Evolutionary conservation across 1,284 basidiomycete species (phyloP), one percentile per base, ranked within the genome.

Genomic region (Moniliella sp.): DNA sequence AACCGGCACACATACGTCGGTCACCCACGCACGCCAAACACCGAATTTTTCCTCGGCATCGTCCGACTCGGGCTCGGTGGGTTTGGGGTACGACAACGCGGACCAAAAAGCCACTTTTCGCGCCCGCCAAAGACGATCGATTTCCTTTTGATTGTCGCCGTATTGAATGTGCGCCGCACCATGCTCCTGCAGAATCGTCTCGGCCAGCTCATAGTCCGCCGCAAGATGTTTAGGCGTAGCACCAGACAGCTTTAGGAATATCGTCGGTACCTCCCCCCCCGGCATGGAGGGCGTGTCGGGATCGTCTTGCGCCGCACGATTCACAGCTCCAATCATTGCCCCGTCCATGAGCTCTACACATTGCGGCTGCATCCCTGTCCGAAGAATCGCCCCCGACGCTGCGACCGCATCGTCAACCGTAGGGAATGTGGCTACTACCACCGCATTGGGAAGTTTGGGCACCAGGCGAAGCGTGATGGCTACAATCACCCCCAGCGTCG

Each of bases 401-500:
- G n/a, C n/a, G n/a, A n/a, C n/a, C n/a, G n/a, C n/a, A n/a, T n/a
- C n/a, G n/a, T n/a, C n/a, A n/a, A n/a, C n/a, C n/a, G n/a, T 43
- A 80, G n/a, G 70, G 48, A 71, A 71, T 14, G 62, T 60, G 3
- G 66, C 64, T 11, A 65, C 63, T 4, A 64, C 67, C 18, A 62
- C 67, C 35, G 63, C 66, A 15, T 76, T 83, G 3, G 77, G 78
- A n/a, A 81, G 64, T 0, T 76, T 60, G 0, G 83, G 83, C 0
- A 79, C 70, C 4, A 91, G 67, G 4, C 78, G 67, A 30, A 88
- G 65, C 0, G 83, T 86, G 1, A 75, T 78, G n/a, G 91, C 84
- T 0, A 81, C 86, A 18, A 93, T 70, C 34, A 94, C 80, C 0
- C 86, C 86, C 15, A 93, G 64, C 0, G 84, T 93, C 1, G 86